phyloP scores from a whole-genome alignment of 129 eudicot species.

The Artemisia tridentata region DNA sequence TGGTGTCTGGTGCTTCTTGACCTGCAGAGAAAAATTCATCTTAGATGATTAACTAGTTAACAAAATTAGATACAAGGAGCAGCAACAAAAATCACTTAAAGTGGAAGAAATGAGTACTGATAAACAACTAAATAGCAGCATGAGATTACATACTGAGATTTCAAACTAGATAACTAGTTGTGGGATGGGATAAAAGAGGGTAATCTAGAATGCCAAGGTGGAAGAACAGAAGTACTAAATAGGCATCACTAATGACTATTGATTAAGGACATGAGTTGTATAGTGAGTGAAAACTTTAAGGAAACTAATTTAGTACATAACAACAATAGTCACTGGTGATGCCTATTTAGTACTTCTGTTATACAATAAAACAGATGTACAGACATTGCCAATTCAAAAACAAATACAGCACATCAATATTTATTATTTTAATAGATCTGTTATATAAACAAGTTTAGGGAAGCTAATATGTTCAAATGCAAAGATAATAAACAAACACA shows the following conservation, averaged over 20 bases:
- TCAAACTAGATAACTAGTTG: background rate
- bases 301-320: background rate
- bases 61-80: background rate
- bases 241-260: background rate
- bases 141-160: background rate
- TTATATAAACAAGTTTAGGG: background rate
- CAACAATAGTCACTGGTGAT: too few species aligned
- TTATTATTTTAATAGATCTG: background rate
- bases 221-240: background rate
- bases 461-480: background rate
- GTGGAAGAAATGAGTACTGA: background rate
- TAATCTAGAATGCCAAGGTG: background rate
- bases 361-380: background rate
- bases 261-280: background rate
- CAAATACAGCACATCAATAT: background rate
- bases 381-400: background rate
- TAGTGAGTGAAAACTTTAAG: background rate
- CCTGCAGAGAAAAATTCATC: slow-evolving; percentile 44
- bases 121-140: background rate
- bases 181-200: background rate
- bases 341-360: too few species aligned
- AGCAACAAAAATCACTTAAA: background rate
- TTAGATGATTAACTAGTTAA: slow-evolving; percentile 17
- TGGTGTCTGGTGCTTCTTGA: slow-evolving; percentile 87
- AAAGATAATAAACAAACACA: background rate